Evolutionary conservation across 1,284 basidiomycete genomes (phyloP), one percentile per base, ranked within the genome.

Genomic region (Taiwanofungus camphoratus): DNA sequence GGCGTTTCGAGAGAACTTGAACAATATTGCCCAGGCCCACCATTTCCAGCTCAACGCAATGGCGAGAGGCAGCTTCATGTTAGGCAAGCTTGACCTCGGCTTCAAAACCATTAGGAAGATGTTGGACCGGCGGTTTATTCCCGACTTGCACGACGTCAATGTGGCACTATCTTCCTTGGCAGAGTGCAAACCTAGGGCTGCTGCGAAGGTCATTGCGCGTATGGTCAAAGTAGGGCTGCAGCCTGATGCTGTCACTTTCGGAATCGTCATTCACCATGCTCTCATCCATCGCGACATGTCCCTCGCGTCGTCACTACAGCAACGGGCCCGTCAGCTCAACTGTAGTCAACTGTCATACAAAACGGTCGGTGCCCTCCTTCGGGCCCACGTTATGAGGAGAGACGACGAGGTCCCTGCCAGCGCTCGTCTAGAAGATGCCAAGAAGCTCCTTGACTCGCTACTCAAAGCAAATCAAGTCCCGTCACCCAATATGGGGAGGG

Each of bases 81-180:
- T 79, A 19, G 79, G 75, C n/a, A 57, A 69, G 38, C 58, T 71
- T 50, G 39, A 53, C 30, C 64, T 70, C 31, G 79, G 77, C 2
- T 67, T 81, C 45, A 50, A 59, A 11, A 58, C 67, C n/a, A 65
- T 86, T 53, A 63, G 64, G 43, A 48, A 70, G 36, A 55, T 83
- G 33, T 54, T 76, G 31, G 49, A 58, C 16, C 73, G 77, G 32
- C 63, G 59, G 42, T 72, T 79, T 54, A 55, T 73, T 41, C 79
- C 80, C 12, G 81, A 86, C 56, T 48, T 71, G 35, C 63, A 74
- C 52, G 83, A 87, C 54, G 63, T 82, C 41, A 83, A 83, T 53
- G 73, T 87, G 39, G 71, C 69, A 36, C 65, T 87, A 39, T 66
- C 66, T 3, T 74, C 70, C 12, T 60, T 84, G 45, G 74, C 80